These are phyloP conservation scores for Setomelanomma holmii DNA, from an alignment of 2,329 filamentous ascomycete genomes.

Conservation along the genomic window DNA sequence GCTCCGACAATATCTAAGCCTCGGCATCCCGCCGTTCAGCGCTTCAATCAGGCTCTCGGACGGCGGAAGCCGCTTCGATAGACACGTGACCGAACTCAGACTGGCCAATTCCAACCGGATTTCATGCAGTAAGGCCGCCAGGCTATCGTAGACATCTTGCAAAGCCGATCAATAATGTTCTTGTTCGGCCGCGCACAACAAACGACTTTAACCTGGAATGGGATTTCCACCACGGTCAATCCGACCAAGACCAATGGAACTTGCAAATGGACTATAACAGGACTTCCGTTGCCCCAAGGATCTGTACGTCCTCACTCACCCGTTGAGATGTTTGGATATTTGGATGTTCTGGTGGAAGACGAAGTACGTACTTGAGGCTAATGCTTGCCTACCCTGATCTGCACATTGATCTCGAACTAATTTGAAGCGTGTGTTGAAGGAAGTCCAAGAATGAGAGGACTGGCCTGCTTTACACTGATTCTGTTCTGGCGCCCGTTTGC, in stretches of 20 bases:
- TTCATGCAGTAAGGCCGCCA: slow-evolving; percentile 21
- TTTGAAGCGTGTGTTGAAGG: slow-evolving; percentile 38
- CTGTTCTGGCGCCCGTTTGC: background rate
- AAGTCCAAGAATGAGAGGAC: slow-evolving; percentile 14
- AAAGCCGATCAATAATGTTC: slow-evolving; percentile 37
- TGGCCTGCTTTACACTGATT: slow-evolving; percentile 1
- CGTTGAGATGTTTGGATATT: no score
- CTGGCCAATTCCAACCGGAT: slow-evolving; percentile 10
- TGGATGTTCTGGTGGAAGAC: slow-evolving; percentile 27
- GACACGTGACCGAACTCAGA: slow-evolving; percentile 23
- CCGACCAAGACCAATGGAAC: slow-evolving; percentile 5
- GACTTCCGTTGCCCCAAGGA: no score
- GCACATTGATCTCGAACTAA: slow-evolving; percentile 42
- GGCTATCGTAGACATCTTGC: slow-evolving; percentile 32
- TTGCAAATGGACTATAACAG: no score
- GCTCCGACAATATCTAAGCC: slow-evolving; percentile 31
- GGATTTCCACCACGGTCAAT: background rate
- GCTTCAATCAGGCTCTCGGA: slow-evolving; percentile 36
- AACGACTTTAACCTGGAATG: no score
- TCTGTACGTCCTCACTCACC: no score
- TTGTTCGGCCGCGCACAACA: no score
- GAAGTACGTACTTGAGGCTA: slow-evolving; percentile 47
- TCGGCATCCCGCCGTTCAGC: slow-evolving; percentile 32
- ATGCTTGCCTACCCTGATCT: slow-evolving; percentile 31
- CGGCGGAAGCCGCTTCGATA: slow-evolving; percentile 30